Evolutionary conservation across 1,284 basidiomycete species (phyloP), one percentile per base, ranked within the genome.

Genomic region (Pyrrhoderma lamaoense): DNA sequence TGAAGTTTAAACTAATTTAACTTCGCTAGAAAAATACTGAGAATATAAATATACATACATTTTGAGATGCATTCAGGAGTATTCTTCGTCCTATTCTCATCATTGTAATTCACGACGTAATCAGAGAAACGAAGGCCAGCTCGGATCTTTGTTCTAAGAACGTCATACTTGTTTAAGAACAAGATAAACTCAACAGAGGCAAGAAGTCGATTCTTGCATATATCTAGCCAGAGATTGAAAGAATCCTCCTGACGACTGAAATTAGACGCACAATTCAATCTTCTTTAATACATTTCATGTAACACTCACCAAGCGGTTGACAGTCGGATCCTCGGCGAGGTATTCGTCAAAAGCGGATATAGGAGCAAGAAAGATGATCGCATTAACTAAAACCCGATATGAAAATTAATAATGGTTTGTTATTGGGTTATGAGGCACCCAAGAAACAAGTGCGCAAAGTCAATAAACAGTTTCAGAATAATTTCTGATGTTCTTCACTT

Each of bases 321-420:
- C 67, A 19, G 58, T 70, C 9, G 67, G 67, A 57, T 82, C 80
- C 61, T 85, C 82, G 0, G 70, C 68, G 3, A 83, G 67, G n/a
- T 70, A 69, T 63, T 82, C 77, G 59, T 83, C 76, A 62, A 83
- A 85, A 2, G 75, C 77, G 31, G 80, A 79, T 55, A 82, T 73
- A 0, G 82, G 78, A n/a, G 76, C 79, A 8, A 83, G 65, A 60
- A 84, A 83, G 16, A 83, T 76, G 49, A 84, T 76, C 5, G 75
- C 73, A 56, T 79, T 76, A 31, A 81, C 78, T 76, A 49, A 49
- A 45, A 49, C 37, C 22, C 27, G 19, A 27, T 25, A 23, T 36
- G 45, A 31, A 31, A 5, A 31, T 31, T 31, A 11, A 11, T 31
- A 11, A 31, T 5, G 7, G 27, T 31, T 31, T 11, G 11, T 5